Evolutionary conservation across 1,284 basidiomycete species (phyloP).

Genomic region (Xerocomus amazonicus): DNA sequence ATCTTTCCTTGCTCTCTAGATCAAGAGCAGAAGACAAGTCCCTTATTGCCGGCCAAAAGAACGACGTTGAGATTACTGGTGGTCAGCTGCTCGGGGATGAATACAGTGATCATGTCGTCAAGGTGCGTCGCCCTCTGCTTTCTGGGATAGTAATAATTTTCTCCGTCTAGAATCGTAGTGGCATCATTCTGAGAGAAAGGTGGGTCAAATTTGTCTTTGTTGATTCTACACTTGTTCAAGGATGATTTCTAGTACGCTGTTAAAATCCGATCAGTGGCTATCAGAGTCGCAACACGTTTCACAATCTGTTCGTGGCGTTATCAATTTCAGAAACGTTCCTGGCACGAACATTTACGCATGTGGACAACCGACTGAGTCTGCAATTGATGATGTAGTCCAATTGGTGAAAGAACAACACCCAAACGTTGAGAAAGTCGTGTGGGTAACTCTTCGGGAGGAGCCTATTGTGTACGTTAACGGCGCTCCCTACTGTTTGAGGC

Average conservation of each 20-base stretch:
- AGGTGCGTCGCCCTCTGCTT: slow-evolving; percentile 42
- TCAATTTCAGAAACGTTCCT: slow-evolving; percentile 90
- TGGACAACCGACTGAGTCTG: slow-evolving; percentile 90
- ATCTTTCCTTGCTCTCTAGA: slow-evolving; percentile 76
- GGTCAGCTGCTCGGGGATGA: slow-evolving; percentile 90
- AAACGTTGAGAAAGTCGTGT: slow-evolving; percentile 64
- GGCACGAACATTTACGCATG: slow-evolving; percentile 86
- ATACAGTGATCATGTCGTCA: slow-evolving; percentile 90
- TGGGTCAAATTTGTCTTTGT: slow-evolving; percentile 32
- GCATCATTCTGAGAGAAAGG: slow-evolving; percentile 89
- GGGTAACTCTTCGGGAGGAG: slow-evolving; percentile 94
- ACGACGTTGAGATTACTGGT: slow-evolving; percentile 76
- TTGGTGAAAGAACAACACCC: slow-evolving; percentile 67
- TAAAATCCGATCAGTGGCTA: slow-evolving; percentile 92
- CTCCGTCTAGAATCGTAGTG: slow-evolving; percentile 70
- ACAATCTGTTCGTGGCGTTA: slow-evolving; percentile 81
- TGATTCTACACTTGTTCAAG: not conserved
- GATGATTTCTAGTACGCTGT: slow-evolving; percentile 57
- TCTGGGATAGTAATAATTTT: not conserved
- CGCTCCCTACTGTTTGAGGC: slow-evolving; percentile 72
- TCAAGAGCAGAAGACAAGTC: slow-evolving; percentile 54
- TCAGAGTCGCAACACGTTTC: slow-evolving; percentile 63
- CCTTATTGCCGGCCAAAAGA: slow-evolving; percentile 61
- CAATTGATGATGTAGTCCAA: slow-evolving; percentile 80
- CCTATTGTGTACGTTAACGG: slow-evolving; percentile 95